Base-by-base conservation (phyloP, 108 stramenopile genomes). In the Bacterosira constricta region DNA sequence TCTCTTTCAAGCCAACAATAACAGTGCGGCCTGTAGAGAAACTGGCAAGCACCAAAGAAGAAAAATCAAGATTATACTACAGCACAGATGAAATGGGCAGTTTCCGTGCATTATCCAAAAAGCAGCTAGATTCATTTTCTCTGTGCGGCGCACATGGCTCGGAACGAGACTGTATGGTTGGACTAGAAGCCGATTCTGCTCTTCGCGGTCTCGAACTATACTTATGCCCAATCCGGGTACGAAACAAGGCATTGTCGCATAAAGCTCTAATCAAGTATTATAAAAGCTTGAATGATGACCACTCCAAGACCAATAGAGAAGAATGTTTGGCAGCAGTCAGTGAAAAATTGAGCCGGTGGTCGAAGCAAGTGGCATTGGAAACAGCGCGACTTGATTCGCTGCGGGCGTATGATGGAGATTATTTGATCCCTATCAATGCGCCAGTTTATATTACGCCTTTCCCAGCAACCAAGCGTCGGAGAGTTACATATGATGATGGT, bases 201-300 rank as follows among this genome's bases (percentile, higher is more conserved):
- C 68, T 69, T 9, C 68, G 68, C 27, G 68, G 56, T 29, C 56
- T 54, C 34, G 68, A 69, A 12, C 29, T 69, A 10, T 6, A 34
- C 25, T 26, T 69, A 17, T 58, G 29, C 27, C 56, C 56, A 32
- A 21, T 30, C 17, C 35, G 52, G 45, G 53, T 38, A 13, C 26
- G n/a, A 32, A 58, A 69, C 57, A 69, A 21, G 26, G 20, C 47
- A 11, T 4, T 69, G 9, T 41, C 42, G 4, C 35, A 2, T 32
- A 58, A 17, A 39, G 32, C 68, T 10, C 9, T 69, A 30, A 15
- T 69, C 30, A 69, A 69, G 68, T 69, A 69, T 47, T 45, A 69
- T 12, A 31, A 25, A 30, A 36, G 31, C 17, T 32, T 58, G 57
- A 41, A 45, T 2, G n/a, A 8, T 10, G 36, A 69, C 41, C 41